Evolutionary conservation across 768 basidiomycete genomes (phyloP).

Genomic region (Lactarius akahatsu): DNA sequence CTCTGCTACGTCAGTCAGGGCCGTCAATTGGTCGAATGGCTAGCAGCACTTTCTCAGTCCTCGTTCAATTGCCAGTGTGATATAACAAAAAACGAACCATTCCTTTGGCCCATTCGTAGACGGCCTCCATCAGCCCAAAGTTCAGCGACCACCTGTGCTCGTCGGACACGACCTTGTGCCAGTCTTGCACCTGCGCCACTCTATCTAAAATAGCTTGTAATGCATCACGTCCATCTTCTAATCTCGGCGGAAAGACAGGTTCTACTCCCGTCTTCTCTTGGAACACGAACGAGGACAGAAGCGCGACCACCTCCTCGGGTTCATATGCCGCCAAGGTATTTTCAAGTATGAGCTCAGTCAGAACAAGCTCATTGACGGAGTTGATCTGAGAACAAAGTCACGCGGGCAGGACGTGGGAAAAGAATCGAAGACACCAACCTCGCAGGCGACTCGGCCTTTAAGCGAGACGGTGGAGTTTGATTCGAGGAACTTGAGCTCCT

Average conservation of each 20-base stretch:
- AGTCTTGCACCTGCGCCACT: slow-evolving; percentile 77
- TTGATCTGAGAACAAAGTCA: slow-evolving; percentile 69
- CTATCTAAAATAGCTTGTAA: slow-evolving; percentile 77
- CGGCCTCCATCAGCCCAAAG: slow-evolving; percentile 91
- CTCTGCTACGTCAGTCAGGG: slow-evolving; percentile 91
- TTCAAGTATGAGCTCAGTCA: slow-evolving; percentile 96
- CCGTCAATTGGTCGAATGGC: slow-evolving; percentile 95
- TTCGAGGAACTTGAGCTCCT: slow-evolving; percentile 91
- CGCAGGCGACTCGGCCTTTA: slow-evolving; percentile 97
- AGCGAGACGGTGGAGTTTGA: slow-evolving; percentile 93
- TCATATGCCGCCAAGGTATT: slow-evolving; percentile 89
- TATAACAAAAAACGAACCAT: slow-evolving; percentile 61
- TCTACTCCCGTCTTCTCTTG: slow-evolving; percentile 96
- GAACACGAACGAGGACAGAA: slow-evolving; percentile 95
- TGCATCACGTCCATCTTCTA: slow-evolving; percentile 76
- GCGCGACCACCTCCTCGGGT: slow-evolving; percentile 93
- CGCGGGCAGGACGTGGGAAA: neutral
- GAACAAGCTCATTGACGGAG: slow-evolving; percentile 92
- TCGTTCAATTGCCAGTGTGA: neutral
- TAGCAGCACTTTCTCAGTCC: slow-evolving; percentile 36
- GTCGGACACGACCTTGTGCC: slow-evolving; percentile 73
- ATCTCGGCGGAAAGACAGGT: slow-evolving; percentile 73
- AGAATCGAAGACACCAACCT: slow-evolving; percentile 49
- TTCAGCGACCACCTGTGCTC: slow-evolving; percentile 80
- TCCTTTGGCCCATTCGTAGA: slow-evolving; percentile 99